Evolutionary conservation across 768 basidiomycete genomes (phyloP), one percentile per base, ranked within the genome.

Genomic region (Agrocybe pediades): DNA sequence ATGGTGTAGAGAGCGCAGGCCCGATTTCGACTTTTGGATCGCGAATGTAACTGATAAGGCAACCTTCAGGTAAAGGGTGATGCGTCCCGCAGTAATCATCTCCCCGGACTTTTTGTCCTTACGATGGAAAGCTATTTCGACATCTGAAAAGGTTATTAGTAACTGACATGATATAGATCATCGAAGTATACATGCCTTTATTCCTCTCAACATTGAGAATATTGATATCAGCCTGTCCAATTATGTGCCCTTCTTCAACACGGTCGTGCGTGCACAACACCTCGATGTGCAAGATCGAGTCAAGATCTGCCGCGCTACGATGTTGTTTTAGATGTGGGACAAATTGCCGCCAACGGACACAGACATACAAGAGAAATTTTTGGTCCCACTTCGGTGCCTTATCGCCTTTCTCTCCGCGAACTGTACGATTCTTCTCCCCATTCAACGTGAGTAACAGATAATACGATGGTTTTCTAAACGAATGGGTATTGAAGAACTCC

Each of bases 351-450:
- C 11, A n/a, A n/a, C 19, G 13, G 9, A 6, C 7, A n/a, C 7
- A 30, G 9, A 49, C 41, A 26, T 30, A 54, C 53, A 54, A 54
- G 16, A 43, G 26, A 20, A 49, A 54, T 2, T n/a, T 49, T 15
- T 47, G 27, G n/a, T 54, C 41, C 53, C 53, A 54, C 17, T 26
- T 25, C 9, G 45, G 33, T 7, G 46, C 19, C 15, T 15, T 17
- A 29, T 29, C 36, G 16, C 36, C 52, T 27, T 47, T 47, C 3
- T 27, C 42, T 13, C 51, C 36, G 2, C 17, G 16, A 9, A n/a
- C n/a, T 4, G 42, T 36, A 4, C 11, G 3, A 15, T 36, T 36
- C 3, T 3, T 13, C n/a, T 6, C 11, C 4, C 33, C 33, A 3
- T 6, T 6, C 6, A 36, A n/a, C 5, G 13, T 13, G 4, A 36